These are phyloP conservation scores for Neofusicoccum sp. DNA, from an alignment of 2,329 filamentous ascomycete species.

Conservation along the genomic window DNA sequence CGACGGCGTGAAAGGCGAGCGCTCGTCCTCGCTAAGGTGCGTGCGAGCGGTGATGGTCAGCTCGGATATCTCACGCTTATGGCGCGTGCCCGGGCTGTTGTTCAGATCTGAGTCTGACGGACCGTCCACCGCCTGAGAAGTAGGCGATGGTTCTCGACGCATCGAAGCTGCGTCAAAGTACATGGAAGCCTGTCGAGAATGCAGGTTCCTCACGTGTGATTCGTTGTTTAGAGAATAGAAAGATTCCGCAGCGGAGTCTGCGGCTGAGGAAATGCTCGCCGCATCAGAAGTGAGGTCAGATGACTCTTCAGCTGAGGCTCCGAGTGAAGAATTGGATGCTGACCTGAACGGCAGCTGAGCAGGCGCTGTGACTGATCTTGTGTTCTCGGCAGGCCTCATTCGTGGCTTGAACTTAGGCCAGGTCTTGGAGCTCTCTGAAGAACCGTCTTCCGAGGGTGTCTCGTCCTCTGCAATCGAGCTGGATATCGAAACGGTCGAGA, in stretches of 20 bases:
- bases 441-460: constrained; percentile 7
- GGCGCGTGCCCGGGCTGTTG: constrained; percentile 22
- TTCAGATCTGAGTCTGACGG: neutral
- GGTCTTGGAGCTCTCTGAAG: neutral
- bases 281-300: constrained; percentile 24
- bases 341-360: neutral
- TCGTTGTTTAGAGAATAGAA: constrained; percentile 35
- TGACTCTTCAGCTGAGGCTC: constrained; percentile 3
- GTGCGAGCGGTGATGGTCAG: constrained; percentile 30
- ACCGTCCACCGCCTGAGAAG: neutral
- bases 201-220: neutral
- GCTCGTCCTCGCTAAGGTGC: constrained; percentile 21
- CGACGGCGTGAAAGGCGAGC: constrained; percentile 7
- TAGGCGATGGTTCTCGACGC: neutral
- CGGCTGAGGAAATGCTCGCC: constrained; percentile 33
- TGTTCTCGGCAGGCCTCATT: neutral
- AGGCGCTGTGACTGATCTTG: constrained; percentile 13
- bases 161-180: constrained; percentile 15
- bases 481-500: constrained; percentile 25
- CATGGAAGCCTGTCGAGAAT: neutral
- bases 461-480: constrained; percentile 31
- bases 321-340: neutral
- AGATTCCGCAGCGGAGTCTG: constrained; percentile 38
- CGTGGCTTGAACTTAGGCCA: neutral
- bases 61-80: constrained; percentile 38